phyloP scores from a whole-genome alignment of 108 stramenopile genomes.

The Nitzschia putrida region DNA sequence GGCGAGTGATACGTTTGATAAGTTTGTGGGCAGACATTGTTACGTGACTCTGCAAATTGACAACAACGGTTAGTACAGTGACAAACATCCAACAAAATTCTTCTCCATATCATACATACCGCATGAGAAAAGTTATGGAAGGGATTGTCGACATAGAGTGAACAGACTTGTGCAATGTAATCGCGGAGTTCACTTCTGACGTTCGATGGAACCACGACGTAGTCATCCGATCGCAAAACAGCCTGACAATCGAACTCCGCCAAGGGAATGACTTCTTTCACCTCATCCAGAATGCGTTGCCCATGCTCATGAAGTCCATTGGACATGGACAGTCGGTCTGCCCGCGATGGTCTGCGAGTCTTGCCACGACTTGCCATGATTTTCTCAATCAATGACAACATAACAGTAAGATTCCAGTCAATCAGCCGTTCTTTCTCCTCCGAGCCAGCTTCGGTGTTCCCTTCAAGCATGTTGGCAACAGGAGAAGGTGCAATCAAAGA shows the following conservation, averaged over 20 bases:
- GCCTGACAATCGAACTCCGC: slow-evolving; percentile 12
- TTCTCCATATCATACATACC: not conserved
- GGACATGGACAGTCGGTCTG: not conserved
- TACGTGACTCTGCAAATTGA: slow-evolving; percentile 24
- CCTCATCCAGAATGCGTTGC: slow-evolving; percentile 21
- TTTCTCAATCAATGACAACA: not conserved
- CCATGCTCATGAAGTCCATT: not conserved
- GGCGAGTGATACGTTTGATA: slow-evolving; percentile 23
- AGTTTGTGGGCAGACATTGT: slow-evolving; percentile 48
- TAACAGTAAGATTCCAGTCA: slow-evolving; percentile 10
- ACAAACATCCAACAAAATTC: not conserved
- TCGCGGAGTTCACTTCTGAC: slow-evolving; percentile 11
- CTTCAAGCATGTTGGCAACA: not conserved
- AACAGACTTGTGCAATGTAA: slow-evolving; percentile 1
- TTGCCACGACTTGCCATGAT: slow-evolving; percentile 12
- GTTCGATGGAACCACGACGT: not conserved
- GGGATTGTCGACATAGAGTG: slow-evolving; percentile 15
- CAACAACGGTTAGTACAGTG: not conserved
- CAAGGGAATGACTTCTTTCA: slow-evolving; percentile 31
- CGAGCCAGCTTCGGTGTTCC: not conserved
- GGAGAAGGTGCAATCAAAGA: not conserved
- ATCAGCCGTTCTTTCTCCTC: slow-evolving; percentile 15
- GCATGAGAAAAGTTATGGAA: slow-evolving; percentile 35
- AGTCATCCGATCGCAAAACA: not conserved
- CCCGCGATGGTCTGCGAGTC: not conserved